Conservation (phyloP, 1,139 yeast species). For the Candida pseudoviswanathii region DNA sequence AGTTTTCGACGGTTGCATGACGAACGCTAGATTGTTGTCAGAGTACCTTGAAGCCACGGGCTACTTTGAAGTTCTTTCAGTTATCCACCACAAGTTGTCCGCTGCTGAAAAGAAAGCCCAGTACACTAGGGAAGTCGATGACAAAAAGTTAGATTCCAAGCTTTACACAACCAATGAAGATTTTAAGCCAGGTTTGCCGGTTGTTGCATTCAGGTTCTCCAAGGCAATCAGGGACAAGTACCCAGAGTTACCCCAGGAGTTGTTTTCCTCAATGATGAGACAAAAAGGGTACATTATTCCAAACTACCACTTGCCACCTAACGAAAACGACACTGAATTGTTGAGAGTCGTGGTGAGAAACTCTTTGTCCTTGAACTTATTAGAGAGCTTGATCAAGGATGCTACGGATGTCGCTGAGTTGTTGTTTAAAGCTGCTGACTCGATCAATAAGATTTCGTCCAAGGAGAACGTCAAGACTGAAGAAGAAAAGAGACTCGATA, state of each 20-base stretch:
- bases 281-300: slow-evolving; percentile 88
- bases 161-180: slow-evolving; percentile 29
- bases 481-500: slow-evolving; percentile 23
- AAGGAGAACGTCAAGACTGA: slow-evolving; percentile 19
- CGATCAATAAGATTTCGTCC: slow-evolving; percentile 26
- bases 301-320: slow-evolving; percentile 81
- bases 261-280: slow-evolving; percentile 72
- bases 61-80: slow-evolving; percentile 74
- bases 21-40: slow-evolving; percentile 72
- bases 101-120: slow-evolving; percentile 18
- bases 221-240: slow-evolving; percentile 56
- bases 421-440: slow-evolving; percentile 42
- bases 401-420: slow-evolving; percentile 58
- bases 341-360: slow-evolving; percentile 83
- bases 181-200: slow-evolving; percentile 82
- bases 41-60: slow-evolving; percentile 63
- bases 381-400: slow-evolving; percentile 72
- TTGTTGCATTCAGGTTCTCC: slow-evolving; percentile 80
- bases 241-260: slow-evolving; percentile 85
- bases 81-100: slow-evolving; percentile 61
- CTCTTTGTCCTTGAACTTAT: slow-evolving; percentile 68
- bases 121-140: slow-evolving; percentile 22
- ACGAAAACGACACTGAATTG: slow-evolving; percentile 58
- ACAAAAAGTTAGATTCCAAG: slow-evolving; percentile 6
- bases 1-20: slow-evolving; percentile 65